Base-by-base conservation (phyloP, 345 rosid species). In the Populus tremula region DNA sequence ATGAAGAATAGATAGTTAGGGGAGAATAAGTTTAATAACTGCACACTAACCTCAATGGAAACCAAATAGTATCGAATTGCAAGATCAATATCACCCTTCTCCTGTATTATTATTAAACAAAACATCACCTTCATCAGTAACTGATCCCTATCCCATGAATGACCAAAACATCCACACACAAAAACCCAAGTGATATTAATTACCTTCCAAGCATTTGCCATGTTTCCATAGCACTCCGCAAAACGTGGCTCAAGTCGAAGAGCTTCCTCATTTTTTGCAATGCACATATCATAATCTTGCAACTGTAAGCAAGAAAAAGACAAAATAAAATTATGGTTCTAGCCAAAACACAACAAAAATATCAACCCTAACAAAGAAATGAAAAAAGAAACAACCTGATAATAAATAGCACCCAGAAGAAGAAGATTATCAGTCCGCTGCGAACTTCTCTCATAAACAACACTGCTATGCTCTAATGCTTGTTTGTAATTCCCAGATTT, bases 121-220 rank as follows among this genome's bases (percentile, higher is more conserved):
- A 69, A 69, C 36, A 53, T 8, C 18, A 50, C 21, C 39, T 49
- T 45, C 64, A 69, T 41, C 6, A 56, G 67, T 20, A 75, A 12
- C 23, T 35, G 65, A 36, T 41, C 21, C 36, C 39, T 25, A 71
- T 50, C 5, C 53, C 70, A 68, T 76, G 20, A 54, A 11, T 21
- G 14, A 25, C 67, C 20, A 53, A 67, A 74, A 56, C 21, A 59
- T 68, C 41, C 17, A 53, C 1, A 53, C 72, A 39, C 7, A 69
- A 17, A 69, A 21, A 56, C 29, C 64, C 64, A 59, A 5, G 38
- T 67, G 47, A 67, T 21, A 50, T 35, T 12, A 62, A 65, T 76
- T 85, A 90, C 99, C 98, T 96, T 96, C 97, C 97, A 92, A 36
- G 99, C 99, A 80, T 96, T 96, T 75, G 99, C 99, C 97, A 92